phyloP scores from a whole-genome alignment of 805 yeast genomes.

The Sugiyamaella mastotermitis region DNA sequence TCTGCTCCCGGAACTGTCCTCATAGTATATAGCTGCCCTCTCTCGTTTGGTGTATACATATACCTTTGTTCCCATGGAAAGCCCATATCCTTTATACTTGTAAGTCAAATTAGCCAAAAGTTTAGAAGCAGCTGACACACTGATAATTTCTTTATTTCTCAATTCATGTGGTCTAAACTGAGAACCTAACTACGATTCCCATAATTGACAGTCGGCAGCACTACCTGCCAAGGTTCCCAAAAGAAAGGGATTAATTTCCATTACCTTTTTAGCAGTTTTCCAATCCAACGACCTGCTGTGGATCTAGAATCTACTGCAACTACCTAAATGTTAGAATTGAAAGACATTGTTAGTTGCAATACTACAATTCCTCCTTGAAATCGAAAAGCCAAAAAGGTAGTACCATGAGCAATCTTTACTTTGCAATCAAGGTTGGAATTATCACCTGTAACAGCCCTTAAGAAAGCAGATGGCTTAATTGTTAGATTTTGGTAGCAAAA shows the following conservation, averaged over 20 bases:
- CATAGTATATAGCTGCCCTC: conserved; percentile 95
- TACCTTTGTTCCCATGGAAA: conserved; percentile 98
- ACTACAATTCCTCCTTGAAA: conserved; percentile 90
- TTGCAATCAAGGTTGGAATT: conserved; percentile 86
- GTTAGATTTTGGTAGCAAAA: conserved; percentile 1
- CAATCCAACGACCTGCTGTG: conserved; percentile 96
- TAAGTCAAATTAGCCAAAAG: conserved; percentile 86
- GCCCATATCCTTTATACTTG: conserved; percentile 95
- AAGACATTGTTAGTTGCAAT: too few species aligned
- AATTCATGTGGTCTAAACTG: conserved; percentile 94
- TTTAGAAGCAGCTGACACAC: conserved; percentile 95
- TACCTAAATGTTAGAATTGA: too few species aligned
- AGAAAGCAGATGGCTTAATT: conserved; percentile 67
- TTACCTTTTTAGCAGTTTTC: conserved; percentile 95
- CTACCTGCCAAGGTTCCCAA: conserved; percentile 99
- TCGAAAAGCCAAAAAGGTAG: conserved; percentile 96
- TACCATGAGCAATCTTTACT: conserved; percentile 96
- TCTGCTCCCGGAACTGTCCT: conserved; percentile 95
- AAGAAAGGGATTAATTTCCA: conserved; percentile 89
- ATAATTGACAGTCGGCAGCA: conserved; percentile 98
- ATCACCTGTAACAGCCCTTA: conserved; percentile 98
- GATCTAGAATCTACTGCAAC: conserved; percentile 99
- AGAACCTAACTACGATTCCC: conserved; percentile 99
- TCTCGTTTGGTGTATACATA: conserved; percentile 95
- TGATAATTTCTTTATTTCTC: conserved; percentile 88